phyloP scores from a whole-genome alignment of 176 grass and related monocot species.

The Rhynchospora pubera region DNA sequence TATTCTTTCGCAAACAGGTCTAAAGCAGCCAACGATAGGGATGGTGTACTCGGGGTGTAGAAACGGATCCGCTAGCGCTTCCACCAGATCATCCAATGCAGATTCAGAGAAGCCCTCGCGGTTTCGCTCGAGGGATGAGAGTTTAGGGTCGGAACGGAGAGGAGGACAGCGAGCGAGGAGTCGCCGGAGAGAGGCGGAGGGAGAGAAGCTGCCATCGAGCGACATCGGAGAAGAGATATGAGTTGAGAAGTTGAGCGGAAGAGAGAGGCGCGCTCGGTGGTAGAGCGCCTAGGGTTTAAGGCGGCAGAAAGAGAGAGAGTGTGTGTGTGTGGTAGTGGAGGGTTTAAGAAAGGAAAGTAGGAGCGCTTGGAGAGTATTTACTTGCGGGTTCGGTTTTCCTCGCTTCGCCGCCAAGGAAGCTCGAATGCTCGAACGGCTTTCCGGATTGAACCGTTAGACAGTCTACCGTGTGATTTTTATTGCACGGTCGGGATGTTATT shows the following conservation, averaged over 20 bases:
- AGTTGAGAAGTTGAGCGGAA: not conserved
- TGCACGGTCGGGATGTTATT: too few relatives aligned
- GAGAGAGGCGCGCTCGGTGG: not conserved
- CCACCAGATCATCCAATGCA: conserved; percentile 41
- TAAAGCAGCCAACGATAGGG: conserved; percentile 77
- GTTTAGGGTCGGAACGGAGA: conserved; percentile 37
- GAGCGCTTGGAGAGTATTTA: not conserved
- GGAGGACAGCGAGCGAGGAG: conserved; percentile 51
- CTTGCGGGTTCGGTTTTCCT: not conserved
- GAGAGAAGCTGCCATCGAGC: conserved; percentile 61
- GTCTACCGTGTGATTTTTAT: too few relatives aligned
- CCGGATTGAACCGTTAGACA: too few relatives aligned
- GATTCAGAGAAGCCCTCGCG: conserved; percentile 1
- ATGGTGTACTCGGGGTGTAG: conserved; percentile 73
- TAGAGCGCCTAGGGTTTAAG: conserved; percentile 69
- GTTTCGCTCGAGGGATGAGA: conserved; percentile 32
- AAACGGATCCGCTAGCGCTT: conserved; percentile 63
- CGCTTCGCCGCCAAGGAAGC: not conserved
- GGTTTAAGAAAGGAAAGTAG: not conserved
- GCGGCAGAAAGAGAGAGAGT: not conserved
- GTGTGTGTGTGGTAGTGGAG: not conserved
- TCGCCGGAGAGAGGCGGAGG: conserved; percentile 40
- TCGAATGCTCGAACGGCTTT: not conserved
- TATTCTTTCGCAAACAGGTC: conserved; percentile 44
- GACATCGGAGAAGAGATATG: conserved; percentile 38